Evolutionary conservation across 179 eudicot genomes (phyloP).

Genomic region (Amaranthus tricolor): DNA sequence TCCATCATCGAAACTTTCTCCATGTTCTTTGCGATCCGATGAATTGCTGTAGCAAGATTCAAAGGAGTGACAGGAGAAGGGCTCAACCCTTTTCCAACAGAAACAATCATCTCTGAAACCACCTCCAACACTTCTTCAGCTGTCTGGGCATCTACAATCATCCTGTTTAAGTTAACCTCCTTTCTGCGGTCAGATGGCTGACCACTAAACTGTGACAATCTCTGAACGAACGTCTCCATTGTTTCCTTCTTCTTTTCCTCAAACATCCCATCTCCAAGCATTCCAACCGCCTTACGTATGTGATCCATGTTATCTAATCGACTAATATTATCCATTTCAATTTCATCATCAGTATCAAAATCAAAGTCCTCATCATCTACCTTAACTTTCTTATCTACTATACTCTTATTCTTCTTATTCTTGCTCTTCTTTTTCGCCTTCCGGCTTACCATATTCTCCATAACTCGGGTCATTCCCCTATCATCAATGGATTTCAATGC

Average conservation of each 20-base stretch:
- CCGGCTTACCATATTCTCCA: conserved; percentile 47
- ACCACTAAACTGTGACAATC: conserved; percentile 71
- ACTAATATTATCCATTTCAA: conserved; percentile 24
- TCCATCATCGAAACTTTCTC: conserved; percentile 87
- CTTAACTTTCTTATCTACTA: conserved; percentile 30
- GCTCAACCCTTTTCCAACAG: conserved; percentile 85
- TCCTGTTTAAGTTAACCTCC: conserved; percentile 68
- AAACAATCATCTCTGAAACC: conserved; percentile 56
- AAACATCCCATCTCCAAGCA: conserved; percentile 74
- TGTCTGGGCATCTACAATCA: conserved; percentile 75
- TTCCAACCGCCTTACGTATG: conserved; percentile 48
- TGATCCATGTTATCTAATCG: conserved; percentile 27
- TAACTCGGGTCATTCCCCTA: conserved; percentile 55
- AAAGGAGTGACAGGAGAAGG: conserved; percentile 92
- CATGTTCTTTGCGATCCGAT: conserved; percentile 95
- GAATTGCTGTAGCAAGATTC: conserved; percentile 87
- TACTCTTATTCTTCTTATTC: conserved; percentile 44
- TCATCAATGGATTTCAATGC: conserved; percentile 80
- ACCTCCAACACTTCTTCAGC: conserved; percentile 81
- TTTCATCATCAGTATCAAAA: conserved; percentile 33
- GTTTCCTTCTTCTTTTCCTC: conserved; percentile 64
- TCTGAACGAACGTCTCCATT: conserved; percentile 64
- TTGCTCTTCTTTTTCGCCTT: conserved; percentile 57
- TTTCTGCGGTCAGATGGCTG: conserved; percentile 72
- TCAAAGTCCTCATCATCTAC: conserved; percentile 36